Evolutionary conservation across 495 filamentous ascomycete genomes (phyloP).

Genomic region (Penicillium parvum): DNA sequence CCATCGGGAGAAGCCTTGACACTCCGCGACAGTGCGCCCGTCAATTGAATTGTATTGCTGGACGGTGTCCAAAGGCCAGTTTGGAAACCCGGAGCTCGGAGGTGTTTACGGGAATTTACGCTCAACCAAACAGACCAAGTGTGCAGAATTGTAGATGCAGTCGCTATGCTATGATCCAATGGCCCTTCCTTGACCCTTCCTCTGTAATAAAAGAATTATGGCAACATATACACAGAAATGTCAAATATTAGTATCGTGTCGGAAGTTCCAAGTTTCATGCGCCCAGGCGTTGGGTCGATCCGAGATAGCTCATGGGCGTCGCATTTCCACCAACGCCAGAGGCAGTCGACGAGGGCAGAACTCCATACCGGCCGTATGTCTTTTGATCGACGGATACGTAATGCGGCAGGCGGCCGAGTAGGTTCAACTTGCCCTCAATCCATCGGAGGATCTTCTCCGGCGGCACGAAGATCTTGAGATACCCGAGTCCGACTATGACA

Average conservation of each 20-base stretch:
- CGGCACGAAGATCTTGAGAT: slow-evolving; percentile 76
- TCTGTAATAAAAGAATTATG: slow-evolving; percentile 11
- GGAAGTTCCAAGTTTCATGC: slow-evolving; percentile 33
- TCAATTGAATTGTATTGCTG: slow-evolving; percentile 9
- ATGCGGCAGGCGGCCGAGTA: slow-evolving; percentile 75
- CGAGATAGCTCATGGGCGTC: slow-evolving; percentile 56
- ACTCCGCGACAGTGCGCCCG: slow-evolving; percentile 10
- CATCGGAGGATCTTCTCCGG: slow-evolving; percentile 76
- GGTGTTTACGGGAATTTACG: slow-evolving; percentile 30
- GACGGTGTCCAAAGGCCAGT: slow-evolving; percentile 6
- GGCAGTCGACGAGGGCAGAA: slow-evolving; percentile 60
- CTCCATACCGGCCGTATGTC: slow-evolving; percentile 91
- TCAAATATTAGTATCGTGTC: slow-evolving; percentile 3
- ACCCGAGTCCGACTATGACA: slow-evolving; percentile 69
- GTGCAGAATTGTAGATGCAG: slow-evolving; percentile 22
- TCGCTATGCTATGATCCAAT: slow-evolving; percentile 28
- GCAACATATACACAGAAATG: slow-evolving; percentile 37
- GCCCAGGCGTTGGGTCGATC: slow-evolving; percentile 61
- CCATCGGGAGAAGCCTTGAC: slow-evolving; percentile 20
- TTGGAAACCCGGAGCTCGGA: slow-evolving; percentile 14
- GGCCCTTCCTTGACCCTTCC: slow-evolving; percentile 9
- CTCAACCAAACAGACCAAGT: slow-evolving; percentile 17
- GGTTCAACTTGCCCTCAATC: slow-evolving; percentile 79
- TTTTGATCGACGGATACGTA: slow-evolving; percentile 93
- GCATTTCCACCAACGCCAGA: slow-evolving; percentile 32